Conservation (phyloP, 1,139 yeast genomes). For the Spathaspora sp. region DNA sequence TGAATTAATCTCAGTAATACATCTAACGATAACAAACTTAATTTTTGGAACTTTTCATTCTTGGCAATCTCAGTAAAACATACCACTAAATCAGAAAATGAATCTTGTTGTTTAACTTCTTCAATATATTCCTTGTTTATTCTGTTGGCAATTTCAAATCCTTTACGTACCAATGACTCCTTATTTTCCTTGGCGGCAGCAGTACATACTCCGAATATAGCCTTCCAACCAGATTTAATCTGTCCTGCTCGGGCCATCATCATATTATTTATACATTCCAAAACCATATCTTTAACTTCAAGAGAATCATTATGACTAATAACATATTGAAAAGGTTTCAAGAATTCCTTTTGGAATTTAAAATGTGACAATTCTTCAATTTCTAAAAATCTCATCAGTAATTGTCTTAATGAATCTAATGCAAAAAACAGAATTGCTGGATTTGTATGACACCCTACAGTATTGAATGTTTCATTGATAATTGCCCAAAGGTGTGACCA, state of each 20-base stretch:
- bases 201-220: slow-evolving; percentile 76
- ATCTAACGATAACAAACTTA: slow-evolving; percentile 78
- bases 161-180: slow-evolving; percentile 60
- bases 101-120: slow-evolving; percentile 69
- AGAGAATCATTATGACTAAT: slow-evolving; percentile 63
- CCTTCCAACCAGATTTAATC: slow-evolving; percentile 93
- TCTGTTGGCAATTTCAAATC: slow-evolving; percentile 62
- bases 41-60: slow-evolving; percentile 78
- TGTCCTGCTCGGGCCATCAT: slow-evolving; percentile 70
- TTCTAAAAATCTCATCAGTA: slow-evolving; percentile 88
- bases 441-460: slow-evolving; percentile 79
- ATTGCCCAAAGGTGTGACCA: slow-evolving; percentile 96
- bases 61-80: slow-evolving; percentile 82
- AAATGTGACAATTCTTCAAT: slow-evolving; percentile 93
- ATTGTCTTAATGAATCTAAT: slow-evolving; percentile 87
- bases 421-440: slow-evolving; percentile 84
- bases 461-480: slow-evolving; percentile 87
- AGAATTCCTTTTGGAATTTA: slow-evolving; percentile 91
- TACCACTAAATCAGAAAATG: slow-evolving; percentile 69
- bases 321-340: slow-evolving; percentile 86
- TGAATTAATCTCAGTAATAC: slow-evolving; percentile 66
- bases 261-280: slow-evolving; percentile 88
- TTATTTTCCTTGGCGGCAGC: slow-evolving; percentile 58
- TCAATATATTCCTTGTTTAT: slow-evolving; percentile 63
- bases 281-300: slow-evolving; percentile 84